Conservation (phyloP, 768 basidiomycete genomes). For the Boletus coccyginus region DNA sequence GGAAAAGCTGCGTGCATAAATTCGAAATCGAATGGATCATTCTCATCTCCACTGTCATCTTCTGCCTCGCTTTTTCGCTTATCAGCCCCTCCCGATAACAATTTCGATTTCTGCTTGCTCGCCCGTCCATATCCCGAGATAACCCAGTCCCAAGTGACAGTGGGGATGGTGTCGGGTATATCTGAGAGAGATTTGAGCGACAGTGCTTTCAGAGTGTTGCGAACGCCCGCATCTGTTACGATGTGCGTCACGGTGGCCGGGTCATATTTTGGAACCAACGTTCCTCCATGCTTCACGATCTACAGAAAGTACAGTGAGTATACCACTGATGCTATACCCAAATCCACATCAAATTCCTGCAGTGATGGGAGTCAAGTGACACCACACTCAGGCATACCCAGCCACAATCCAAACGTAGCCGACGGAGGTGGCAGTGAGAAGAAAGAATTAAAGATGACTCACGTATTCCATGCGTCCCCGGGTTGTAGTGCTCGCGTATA, state of each 20-base stretch:
- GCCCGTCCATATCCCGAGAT: conserved; percentile 36
- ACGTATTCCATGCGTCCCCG: conserved; percentile 61
- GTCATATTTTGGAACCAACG: conserved; percentile 58
- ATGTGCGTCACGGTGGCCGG: conserved; percentile 61
- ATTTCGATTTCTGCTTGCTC: conserved; percentile 13
- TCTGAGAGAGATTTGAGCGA: conserved; percentile 50
- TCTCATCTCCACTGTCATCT: conserved; percentile 1
- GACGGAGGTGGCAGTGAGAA: background rate
- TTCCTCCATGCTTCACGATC: conserved; percentile 66
- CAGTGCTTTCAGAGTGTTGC: conserved; percentile 35
- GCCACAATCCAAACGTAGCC: background rate
- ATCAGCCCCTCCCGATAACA: background rate
- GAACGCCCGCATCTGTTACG: conserved; percentile 44
- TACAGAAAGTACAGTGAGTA: conserved; percentile 27
- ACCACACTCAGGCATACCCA: no score
- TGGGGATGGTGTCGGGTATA: conserved; percentile 64
- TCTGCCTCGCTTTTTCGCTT: conserved; percentile 13
- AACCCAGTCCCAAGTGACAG: conserved; percentile 65
- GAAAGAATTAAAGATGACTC: conserved; percentile 26
- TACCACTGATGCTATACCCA: background rate
- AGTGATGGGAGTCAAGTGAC: no score
- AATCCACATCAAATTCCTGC: background rate
- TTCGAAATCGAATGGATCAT: conserved; percentile 31
- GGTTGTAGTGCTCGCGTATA: conserved; percentile 48
- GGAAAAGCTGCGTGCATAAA: conserved; percentile 48